phyloP scores from a whole-genome alignment of 352 stramenopile species.

The Phytophthora meadii region DNA sequence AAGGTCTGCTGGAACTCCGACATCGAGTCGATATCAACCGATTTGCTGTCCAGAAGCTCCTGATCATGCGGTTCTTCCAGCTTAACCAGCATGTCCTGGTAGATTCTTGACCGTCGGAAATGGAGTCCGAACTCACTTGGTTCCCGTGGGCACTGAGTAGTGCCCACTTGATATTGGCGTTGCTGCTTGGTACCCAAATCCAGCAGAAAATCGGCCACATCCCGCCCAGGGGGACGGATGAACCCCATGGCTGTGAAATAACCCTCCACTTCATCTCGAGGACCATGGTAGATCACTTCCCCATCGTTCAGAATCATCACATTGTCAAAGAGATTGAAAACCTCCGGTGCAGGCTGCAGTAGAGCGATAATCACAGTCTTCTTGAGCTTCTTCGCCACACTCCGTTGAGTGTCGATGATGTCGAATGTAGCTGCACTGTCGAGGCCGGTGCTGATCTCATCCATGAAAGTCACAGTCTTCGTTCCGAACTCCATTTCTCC shows the following conservation, averaged over 20 bases:
- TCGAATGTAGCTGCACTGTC: conserved; percentile 61
- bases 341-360: conserved; percentile 77
- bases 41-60: conserved; percentile 18
- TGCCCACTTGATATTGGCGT: conserved; percentile 31
- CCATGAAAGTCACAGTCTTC: conserved; percentile 75
- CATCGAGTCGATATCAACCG: conserved; percentile 30
- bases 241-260: conserved; percentile 85
- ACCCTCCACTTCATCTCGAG: conserved; percentile 49
- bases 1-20: conserved; percentile 47
- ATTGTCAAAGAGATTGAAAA: conserved; percentile 55
- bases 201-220: conserved; percentile 51
- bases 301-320: conserved; percentile 55
- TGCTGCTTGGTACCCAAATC: conserved; percentile 49
- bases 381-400: conserved; percentile 46
- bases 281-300: conserved; percentile 49
- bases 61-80: conserved; percentile 26
- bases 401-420: conserved; percentile 49
- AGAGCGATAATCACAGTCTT: conserved; percentile 72
- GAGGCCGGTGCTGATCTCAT: conserved; percentile 71
- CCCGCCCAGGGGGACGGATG: conserved; percentile 45
- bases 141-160: not conserved
- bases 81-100: conserved; percentile 22
- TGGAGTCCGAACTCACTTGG: conserved; percentile 34
- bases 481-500: conserved; percentile 85
- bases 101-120: conserved; percentile 34